Percentiles rank a stretch among this genome's conserved stretches.
Conservation (phyloP, 2,329 filamentous ascomycete species). For the Dactylellina leptospora region DNA sequence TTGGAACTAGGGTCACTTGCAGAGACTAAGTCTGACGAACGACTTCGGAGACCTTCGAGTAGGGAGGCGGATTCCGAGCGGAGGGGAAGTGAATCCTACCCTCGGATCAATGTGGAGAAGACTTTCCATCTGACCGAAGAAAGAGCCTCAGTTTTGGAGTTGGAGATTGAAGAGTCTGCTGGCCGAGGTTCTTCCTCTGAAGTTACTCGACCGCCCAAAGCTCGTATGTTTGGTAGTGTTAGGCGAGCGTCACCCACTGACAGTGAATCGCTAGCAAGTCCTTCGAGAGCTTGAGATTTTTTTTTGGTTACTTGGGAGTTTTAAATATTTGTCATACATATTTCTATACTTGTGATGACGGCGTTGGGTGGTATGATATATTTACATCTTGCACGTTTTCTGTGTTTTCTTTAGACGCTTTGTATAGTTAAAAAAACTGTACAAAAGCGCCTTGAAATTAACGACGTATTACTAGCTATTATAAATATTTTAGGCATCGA, state of each 20-base stretch:
- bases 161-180: slow-evolving; percentile 5
- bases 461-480: too few species aligned
- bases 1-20: slow-evolving; percentile 24
- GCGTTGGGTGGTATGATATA: too few species aligned
- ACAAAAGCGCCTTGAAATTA: too few species aligned
- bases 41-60: slow-evolving; percentile 4
- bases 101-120: slow-evolving; percentile 29
- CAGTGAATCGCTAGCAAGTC: background rate
- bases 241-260: slow-evolving; percentile 15
- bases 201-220: slow-evolving; percentile 22
- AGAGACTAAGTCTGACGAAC: slow-evolving; percentile 19
- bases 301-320: too few species aligned
- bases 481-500: too few species aligned
- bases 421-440: too few species aligned
- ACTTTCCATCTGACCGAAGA: slow-evolving; percentile 43
- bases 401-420: too few species aligned
- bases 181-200: slow-evolving; percentile 1
- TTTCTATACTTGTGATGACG: too few species aligned
- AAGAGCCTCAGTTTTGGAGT: slow-evolving; percentile 36
- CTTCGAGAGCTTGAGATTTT: background rate
- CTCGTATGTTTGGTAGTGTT: slow-evolving; percentile 11
- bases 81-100: slow-evolving; percentile 19
- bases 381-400: too few species aligned
- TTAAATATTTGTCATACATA: too few species aligned
- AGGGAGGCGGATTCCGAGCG: slow-evolving; percentile 9